Conservation (phyloP, 23 red algal genomes). For the Chondrus crispus region DNA sequence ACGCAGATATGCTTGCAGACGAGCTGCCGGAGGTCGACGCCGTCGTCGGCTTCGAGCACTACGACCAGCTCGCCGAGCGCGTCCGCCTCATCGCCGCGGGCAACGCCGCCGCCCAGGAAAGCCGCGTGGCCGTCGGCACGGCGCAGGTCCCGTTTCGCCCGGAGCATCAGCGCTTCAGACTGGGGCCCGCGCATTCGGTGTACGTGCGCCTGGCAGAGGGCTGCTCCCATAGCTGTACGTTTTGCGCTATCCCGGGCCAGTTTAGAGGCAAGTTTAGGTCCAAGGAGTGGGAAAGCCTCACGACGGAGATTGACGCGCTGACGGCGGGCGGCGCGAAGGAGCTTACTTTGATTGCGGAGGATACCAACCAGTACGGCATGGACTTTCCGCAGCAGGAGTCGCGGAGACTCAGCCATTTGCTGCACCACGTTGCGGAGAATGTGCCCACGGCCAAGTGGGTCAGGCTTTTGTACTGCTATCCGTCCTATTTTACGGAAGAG, state of each 20-base stretch:
- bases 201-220: constrained; percentile 93
- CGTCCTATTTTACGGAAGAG: constrained; percentile 88
- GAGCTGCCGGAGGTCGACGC: constrained; percentile 93
- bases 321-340: constrained; percentile 77
- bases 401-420: constrained; percentile 66
- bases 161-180: constrained; percentile 69
- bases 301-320: constrained; percentile 70
- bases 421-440: constrained; percentile 68
- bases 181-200: constrained; percentile 78
- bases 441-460: constrained; percentile 58
- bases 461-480: constrained; percentile 95
- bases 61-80: constrained; percentile 66
- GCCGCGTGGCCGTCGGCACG: constrained; percentile 54
- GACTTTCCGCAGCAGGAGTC: constrained; percentile 74
- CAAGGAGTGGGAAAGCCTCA: constrained; percentile 71
- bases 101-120: not conserved
- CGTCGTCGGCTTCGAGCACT: constrained; percentile 94
- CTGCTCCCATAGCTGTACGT: constrained; percentile 88
- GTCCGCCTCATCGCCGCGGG: constrained; percentile 23
- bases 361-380: constrained; percentile 99
- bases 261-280: constrained; percentile 88
- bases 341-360: constrained; percentile 92
- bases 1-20: constrained; percentile 77
- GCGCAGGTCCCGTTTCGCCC: constrained; percentile 85
- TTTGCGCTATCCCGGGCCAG: constrained; percentile 90